phyloP scores from a whole-genome alignment of 768 basidiomycete genomes.

The Leccinum imitatum region DNA sequence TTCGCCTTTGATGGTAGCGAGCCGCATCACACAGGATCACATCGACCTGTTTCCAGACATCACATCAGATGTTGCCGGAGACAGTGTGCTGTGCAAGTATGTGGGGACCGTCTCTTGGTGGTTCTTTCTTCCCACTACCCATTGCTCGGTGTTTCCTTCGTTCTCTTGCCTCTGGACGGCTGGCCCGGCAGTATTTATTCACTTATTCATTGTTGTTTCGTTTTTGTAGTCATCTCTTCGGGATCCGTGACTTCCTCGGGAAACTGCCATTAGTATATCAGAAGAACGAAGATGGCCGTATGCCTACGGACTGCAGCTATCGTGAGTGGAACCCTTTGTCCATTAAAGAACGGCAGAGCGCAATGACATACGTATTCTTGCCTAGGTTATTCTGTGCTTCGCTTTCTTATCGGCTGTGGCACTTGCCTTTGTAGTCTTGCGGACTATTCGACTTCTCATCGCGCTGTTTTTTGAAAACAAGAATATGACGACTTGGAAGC shows the following conservation, averaged over 20 bases:
- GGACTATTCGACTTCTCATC: slow-evolving; percentile 48
- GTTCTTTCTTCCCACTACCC: slow-evolving; percentile 20
- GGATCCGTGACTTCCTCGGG: not conserved
- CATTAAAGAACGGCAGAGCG: not conserved
- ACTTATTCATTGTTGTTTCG: slow-evolving; percentile 2
- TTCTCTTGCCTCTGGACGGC: slow-evolving; percentile 33
- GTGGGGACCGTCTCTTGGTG: not conserved
- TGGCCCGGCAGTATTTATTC: slow-evolving; percentile 17
- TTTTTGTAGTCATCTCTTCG: not conserved
- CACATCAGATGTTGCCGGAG: slow-evolving; percentile 8
- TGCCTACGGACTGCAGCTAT: slow-evolving; percentile 15
- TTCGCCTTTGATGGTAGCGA: slow-evolving; percentile 21
- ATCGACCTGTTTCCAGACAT: not conserved
- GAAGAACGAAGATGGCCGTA: slow-evolving; percentile 10
- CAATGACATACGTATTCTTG: not conserved
- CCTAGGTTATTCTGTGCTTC: slow-evolving; percentile 48
- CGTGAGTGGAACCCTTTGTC: slow-evolving; percentile 18
- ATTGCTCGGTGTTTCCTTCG: slow-evolving; percentile 12
- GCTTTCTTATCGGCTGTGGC: slow-evolving; percentile 55
- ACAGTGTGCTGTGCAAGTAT: slow-evolving; percentile 1
- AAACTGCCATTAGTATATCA: not conserved
- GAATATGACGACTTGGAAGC: slow-evolving; percentile 28
- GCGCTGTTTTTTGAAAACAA: slow-evolving; percentile 31
- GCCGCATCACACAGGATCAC: slow-evolving; percentile 8
- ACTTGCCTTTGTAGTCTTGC: slow-evolving; percentile 47